These are phyloP conservation scores for Eucalyptus tenuipes DNA, from an alignment of 345 rosid species.

Conservation along the genomic window DNA sequence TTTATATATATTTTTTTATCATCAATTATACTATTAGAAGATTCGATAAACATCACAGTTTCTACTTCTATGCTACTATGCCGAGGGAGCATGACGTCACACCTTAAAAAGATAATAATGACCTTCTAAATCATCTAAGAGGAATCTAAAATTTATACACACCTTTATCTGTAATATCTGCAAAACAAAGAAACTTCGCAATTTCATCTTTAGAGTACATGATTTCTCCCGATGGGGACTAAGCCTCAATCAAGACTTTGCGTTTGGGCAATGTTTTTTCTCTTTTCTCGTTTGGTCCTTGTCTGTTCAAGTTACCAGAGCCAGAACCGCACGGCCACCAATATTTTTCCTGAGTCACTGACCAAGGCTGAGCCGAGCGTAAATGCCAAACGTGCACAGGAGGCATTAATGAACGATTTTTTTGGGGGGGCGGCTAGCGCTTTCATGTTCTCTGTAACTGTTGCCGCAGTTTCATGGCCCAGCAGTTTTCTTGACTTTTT, in stretches of 20 bases:
- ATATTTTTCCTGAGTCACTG: not conserved
- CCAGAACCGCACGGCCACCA: not conserved
- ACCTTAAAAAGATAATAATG: not conserved
- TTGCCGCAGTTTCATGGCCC: not conserved
- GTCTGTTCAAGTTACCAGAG: not conserved
- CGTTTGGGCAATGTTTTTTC: not conserved
- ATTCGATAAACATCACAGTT: not conserved
- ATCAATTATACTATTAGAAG: not conserved
- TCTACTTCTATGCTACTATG: not conserved
- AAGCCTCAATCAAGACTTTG: not conserved
- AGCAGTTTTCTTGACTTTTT: not conserved
- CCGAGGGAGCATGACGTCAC: not conserved
- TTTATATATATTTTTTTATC: not conserved
- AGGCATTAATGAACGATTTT: not conserved
- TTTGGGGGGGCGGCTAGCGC: not conserved
- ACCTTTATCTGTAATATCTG: not conserved
- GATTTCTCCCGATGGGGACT: not conserved
- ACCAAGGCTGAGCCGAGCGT: not conserved
- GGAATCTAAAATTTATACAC: not conserved
- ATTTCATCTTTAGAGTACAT: not conserved
- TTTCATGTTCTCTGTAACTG: not conserved
- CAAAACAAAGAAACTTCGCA: not conserved
- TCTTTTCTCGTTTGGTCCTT: not conserved
- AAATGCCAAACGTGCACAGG: not conserved
- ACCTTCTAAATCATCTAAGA: not conserved